Evolutionary conservation across 1,139 yeast genomes (phyloP), one percentile per base, ranked within the genome.

Genomic region (Pichia cactophila): DNA sequence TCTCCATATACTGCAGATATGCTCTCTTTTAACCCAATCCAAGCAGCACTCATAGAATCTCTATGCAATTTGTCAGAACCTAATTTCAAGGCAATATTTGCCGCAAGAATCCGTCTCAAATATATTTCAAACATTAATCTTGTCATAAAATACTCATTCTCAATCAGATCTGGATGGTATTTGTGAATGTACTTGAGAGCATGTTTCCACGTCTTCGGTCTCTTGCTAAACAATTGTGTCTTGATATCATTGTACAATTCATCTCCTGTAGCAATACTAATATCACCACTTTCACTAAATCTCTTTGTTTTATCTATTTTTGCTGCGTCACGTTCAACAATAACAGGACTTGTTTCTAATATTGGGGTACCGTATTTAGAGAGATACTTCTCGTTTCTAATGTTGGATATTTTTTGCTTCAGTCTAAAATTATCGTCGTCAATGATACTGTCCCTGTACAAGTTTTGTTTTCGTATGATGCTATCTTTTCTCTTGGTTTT

Each of bases 81-180:
- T 4, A 54, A 17, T 35, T 56, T 58, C 14, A 58, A 46, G 0
- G 64, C 60, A 26, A 60, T 50, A 43, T 61, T 52, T 2, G 65
- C 60, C 33, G 60, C 54, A 1, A 62, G 46, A 2, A 63, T 51
- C 37, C 66, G 51, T 17, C 67, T 53, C 7, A 60, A 41, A 47
- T 63, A 62, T 2, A 61, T 53, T 44, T 63, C 66, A 33, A 59
- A 44, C 53, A 61, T 53, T n/a, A 62, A 41, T 42, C 65, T 50
- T 0, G 49, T 44, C 39, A 57, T 33, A 10, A 61, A 49, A 42
- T 58, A 61, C 2, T 56, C 58, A 40, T 61, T 61, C 5, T 52
- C 56, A 46, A 48, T 50, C n/a, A 60, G 44, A 2, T 59, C 62
- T 5, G 56, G 54, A n/a, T 53, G 44, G 1, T 47, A 33, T 2